Conservation (phyloP, 139 green algal genomes). For the Microglena sp. region DNA sequence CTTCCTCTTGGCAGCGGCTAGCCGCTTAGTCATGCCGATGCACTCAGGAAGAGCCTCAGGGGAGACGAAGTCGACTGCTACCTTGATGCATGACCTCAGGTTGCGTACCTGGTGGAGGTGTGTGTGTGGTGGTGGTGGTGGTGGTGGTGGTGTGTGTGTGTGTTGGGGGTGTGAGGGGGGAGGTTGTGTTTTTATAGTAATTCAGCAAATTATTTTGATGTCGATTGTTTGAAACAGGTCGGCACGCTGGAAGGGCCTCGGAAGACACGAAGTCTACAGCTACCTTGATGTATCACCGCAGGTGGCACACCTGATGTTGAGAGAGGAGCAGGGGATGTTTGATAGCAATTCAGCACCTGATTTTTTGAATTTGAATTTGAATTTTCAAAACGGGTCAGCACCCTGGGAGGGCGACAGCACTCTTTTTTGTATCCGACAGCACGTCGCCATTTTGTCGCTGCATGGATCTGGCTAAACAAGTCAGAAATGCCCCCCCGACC, state of each 20-base stretch:
- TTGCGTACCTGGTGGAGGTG: slow-evolving; percentile 6
- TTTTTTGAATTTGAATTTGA: too few species aligned
- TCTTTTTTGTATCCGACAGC: too few species aligned
- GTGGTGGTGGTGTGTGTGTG: too few species aligned
- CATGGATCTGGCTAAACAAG: too few species aligned
- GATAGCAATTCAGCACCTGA: not conserved
- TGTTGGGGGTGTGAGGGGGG: too few species aligned
- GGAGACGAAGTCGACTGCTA: slow-evolving; percentile 78
- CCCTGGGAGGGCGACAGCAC: too few species aligned
- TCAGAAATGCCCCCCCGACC: too few species aligned
- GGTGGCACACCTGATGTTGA: slow-evolving; percentile 37
- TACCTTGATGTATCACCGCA: slow-evolving; percentile 64
- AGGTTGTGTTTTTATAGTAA: too few species aligned
- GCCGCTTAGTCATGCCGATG: not conserved
- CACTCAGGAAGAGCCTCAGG: slow-evolving; percentile 51
- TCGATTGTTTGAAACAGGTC: too few species aligned
- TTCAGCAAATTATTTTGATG: too few species aligned
- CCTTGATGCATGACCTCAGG: slow-evolving; percentile 12
- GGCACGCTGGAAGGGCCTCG: slow-evolving; percentile 38
- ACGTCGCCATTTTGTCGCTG: too few species aligned
- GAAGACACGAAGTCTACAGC: slow-evolving; percentile 79
- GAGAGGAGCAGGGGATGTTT: not conserved
- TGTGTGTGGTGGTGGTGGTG: not conserved
- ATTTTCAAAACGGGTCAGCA: too few species aligned
- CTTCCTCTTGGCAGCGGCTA: not conserved